Evolutionary conservation across 495 filamentous ascomycete species (phyloP).

Genomic region (Pseudomonodictys pantanalensis): DNA sequence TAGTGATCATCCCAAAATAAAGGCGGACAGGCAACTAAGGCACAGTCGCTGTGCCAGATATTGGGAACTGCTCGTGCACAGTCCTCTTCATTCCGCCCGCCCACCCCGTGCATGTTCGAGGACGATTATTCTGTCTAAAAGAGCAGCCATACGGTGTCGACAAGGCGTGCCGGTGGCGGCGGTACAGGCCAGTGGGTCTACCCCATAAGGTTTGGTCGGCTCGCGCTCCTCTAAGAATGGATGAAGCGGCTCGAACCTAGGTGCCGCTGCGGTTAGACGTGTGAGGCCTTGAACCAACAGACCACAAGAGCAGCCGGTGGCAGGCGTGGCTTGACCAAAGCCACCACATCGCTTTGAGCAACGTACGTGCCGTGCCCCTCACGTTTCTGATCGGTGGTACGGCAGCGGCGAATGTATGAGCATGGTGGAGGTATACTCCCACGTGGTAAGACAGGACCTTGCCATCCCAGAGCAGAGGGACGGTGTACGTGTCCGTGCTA

Average conservation of each 20-base stretch:
- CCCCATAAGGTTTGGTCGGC: constrained; percentile 6
- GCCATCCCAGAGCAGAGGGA: constrained; percentile 16
- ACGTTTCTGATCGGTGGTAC: background rate
- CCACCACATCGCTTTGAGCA: constrained; percentile 1
- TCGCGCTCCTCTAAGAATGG: constrained; percentile 3
- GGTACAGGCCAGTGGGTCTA: constrained; percentile 14
- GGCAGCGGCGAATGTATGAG: background rate
- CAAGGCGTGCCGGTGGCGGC: too few species aligned
- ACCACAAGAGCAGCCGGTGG: constrained; percentile 9
- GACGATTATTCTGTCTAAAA: background rate
- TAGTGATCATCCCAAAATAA: background rate
- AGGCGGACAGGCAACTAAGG: background rate
- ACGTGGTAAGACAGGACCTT: constrained; percentile 14
- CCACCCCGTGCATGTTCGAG: background rate
- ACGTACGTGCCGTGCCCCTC: constrained; percentile 1
- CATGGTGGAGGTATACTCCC: background rate
- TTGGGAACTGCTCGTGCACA: background rate
- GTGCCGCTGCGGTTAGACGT: constrained; percentile 10
- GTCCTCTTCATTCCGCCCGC: background rate
- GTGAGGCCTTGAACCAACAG: constrained; percentile 3
- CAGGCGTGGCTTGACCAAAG: constrained; percentile 1
- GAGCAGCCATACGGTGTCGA: too few species aligned
- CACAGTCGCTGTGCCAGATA: background rate
- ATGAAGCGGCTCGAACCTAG: background rate
- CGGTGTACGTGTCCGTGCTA: constrained; percentile 5